Evolutionary conservation across 2,329 filamentous ascomycete species (phyloP).

Genomic region (Dactylellina sp.): DNA sequence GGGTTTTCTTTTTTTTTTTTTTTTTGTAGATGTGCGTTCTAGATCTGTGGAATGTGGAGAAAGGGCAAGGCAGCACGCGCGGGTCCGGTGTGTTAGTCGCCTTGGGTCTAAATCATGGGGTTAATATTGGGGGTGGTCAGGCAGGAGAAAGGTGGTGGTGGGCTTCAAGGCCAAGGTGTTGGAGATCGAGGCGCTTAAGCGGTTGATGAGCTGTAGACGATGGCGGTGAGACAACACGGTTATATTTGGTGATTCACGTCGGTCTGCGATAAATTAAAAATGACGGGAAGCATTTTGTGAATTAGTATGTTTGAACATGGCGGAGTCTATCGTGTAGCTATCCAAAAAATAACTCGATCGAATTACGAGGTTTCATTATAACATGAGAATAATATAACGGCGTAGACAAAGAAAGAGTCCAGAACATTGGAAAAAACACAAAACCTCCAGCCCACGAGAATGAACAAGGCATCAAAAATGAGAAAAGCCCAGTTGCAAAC

Average conservation of each 20-base stretch:
- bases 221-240: constrained; percentile 14
- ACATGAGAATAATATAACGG: not conserved
- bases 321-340: not conserved
- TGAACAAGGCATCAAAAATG: constrained; percentile 48
- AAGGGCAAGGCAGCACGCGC: constrained; percentile 21
- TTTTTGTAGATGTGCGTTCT: constrained; percentile 34
- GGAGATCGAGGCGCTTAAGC: constrained; percentile 54
- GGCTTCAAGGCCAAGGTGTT: constrained; percentile 25
- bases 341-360: not conserved
- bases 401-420: not conserved
- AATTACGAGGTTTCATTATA: not conserved
- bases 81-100: not conserved
- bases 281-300: too few species aligned
- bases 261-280: not conserved
- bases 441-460: constrained; percentile 37
- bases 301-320: too few species aligned
- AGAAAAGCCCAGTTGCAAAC: not conserved
- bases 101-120: constrained; percentile 33
- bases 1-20: constrained; percentile 29
- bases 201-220: constrained; percentile 39
- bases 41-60: constrained; percentile 55
- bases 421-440: constrained; percentile 10
- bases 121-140: not conserved
- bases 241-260: not conserved
- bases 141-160: not conserved